Evolutionary conservation across 495 filamentous ascomycete species (phyloP).

Genomic region (Aspergillus campestris): DNA sequence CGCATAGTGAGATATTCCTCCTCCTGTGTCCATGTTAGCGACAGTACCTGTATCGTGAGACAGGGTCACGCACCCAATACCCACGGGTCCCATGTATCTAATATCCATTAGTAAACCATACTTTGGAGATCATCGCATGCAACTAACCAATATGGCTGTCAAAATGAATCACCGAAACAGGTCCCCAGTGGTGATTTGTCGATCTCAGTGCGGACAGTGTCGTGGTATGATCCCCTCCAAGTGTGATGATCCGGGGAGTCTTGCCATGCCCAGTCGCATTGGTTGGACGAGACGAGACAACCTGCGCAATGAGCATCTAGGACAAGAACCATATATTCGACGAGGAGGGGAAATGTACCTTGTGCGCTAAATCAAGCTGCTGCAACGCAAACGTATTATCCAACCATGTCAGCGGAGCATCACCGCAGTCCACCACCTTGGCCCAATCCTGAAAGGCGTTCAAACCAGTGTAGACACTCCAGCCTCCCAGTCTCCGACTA

Average conservation of each 20-base stretch:
- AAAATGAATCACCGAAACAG: conserved; percentile 47
- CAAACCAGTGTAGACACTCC: conserved; percentile 35
- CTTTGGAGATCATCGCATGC: background rate
- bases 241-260: conserved; percentile 37
- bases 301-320: background rate
- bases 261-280: conserved; percentile 9
- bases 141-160: conserved; percentile 36
- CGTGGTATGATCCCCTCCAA: conserved; percentile 47
- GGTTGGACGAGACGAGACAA: conserved; percentile 18
- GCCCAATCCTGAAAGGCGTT: conserved; percentile 40
- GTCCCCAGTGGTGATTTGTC: conserved; percentile 33
- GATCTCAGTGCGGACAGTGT: conserved; percentile 41
- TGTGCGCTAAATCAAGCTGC: conserved; percentile 40
- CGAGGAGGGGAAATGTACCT: conserved; percentile 12
- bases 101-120: background rate
- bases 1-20: conserved; percentile 43
- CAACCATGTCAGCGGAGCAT: conserved; percentile 42
- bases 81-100: conserved; percentile 42
- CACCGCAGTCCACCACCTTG: conserved; percentile 43
- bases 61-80: conserved; percentile 24
- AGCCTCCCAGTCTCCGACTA: conserved; percentile 33
- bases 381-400: conserved; percentile 45
- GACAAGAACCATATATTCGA: background rate
- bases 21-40: conserved; percentile 8
- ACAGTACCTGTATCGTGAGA: background rate